phyloP scores from a whole-genome alignment of 2,329 filamentous ascomycete genomes.

The Metarhizium brunneum region DNA sequence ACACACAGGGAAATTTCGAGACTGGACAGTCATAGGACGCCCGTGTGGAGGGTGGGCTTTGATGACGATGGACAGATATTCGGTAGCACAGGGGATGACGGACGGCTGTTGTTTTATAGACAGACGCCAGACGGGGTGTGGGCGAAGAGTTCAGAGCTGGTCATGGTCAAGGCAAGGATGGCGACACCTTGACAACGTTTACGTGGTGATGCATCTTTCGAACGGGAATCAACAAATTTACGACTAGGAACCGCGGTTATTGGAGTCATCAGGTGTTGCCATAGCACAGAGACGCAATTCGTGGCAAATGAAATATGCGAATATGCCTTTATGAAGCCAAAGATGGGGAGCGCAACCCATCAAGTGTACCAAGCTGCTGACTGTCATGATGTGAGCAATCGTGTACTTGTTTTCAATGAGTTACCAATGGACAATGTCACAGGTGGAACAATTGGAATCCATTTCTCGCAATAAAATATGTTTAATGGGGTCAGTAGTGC shows the following conservation, averaged over 20 bases:
- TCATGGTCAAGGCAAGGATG: slow-evolving; percentile 48
- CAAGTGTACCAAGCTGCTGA: no score
- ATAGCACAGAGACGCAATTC: no score
- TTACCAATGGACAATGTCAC: background rate
- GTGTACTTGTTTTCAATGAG: no score
- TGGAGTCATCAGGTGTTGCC: background rate
- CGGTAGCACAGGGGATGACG: slow-evolving; percentile 69
- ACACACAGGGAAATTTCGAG: slow-evolving; percentile 53
- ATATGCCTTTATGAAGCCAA: no score
- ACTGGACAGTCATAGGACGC: slow-evolving; percentile 57
- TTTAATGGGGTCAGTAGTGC: background rate
- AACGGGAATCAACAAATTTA: background rate
- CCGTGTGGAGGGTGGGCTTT: slow-evolving; percentile 69
- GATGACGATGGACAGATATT: slow-evolving; percentile 62
- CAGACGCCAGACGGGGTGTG: slow-evolving; percentile 48
- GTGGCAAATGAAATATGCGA: no score
- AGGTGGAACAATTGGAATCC: background rate
- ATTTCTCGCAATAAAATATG: background rate
- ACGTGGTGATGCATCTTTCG: background rate
- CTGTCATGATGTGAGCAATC: no score
- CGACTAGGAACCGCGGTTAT: background rate
- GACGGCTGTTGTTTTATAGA: slow-evolving; percentile 52
- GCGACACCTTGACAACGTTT: slow-evolving; percentile 26
- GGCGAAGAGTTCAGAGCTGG: slow-evolving; percentile 51
- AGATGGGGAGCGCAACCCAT: no score